A percentile compares a stretch with the other conserved stretches of the same genome.
phyloP scores from a whole-genome alignment of 352 stramenopile genomes.

The Pythium utonaiense region DNA sequence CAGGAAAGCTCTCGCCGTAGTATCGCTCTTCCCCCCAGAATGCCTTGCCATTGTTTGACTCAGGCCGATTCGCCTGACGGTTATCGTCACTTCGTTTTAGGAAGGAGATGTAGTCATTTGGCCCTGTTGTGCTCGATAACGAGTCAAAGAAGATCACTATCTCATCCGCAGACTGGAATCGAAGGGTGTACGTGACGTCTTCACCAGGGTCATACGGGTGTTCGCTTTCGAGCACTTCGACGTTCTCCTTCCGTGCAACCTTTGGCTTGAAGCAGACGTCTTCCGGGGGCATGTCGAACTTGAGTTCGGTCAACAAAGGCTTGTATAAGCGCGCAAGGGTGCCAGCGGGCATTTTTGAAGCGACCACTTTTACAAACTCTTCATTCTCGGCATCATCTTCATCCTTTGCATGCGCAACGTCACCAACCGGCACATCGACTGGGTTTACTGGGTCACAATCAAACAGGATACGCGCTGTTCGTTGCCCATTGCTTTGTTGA shows the following conservation, averaged over 20 bases:
- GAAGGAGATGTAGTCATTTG: constrained; percentile 85
- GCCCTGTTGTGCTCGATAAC: constrained; percentile 53
- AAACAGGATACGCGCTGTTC: constrained; percentile 59
- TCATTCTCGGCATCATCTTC: constrained; percentile 40
- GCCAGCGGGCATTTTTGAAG: constrained; percentile 19
- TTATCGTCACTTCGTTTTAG: constrained; percentile 35
- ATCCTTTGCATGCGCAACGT: constrained; percentile 45
- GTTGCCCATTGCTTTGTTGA: constrained; percentile 31
- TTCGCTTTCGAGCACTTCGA: constrained; percentile 74
- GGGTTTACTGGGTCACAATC: constrained; percentile 52
- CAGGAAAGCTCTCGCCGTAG: constrained; percentile 65
- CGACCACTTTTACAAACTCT: constrained; percentile 35
- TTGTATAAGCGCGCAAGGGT: background rate
- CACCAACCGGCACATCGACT: constrained; percentile 51
- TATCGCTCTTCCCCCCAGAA: constrained; percentile 79
- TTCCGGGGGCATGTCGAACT: constrained; percentile 1
- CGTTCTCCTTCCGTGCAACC: constrained; percentile 56
- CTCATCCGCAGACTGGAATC: constrained; percentile 59
- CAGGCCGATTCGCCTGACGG: constrained; percentile 8
- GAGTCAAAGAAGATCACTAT: constrained; percentile 86
- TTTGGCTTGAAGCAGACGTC: constrained; percentile 37
- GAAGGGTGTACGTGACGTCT: constrained; percentile 55
- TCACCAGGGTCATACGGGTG: constrained; percentile 66
- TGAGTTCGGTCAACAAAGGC: constrained; percentile 12
- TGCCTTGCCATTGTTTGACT: constrained; percentile 21